Percentiles rank a stretch among this genome's conserved stretches.
These are phyloP conservation scores for Fusarium brachygibbosum DNA, from an alignment of 2,329 filamentous ascomycete species.

Conservation along the genomic window DNA sequence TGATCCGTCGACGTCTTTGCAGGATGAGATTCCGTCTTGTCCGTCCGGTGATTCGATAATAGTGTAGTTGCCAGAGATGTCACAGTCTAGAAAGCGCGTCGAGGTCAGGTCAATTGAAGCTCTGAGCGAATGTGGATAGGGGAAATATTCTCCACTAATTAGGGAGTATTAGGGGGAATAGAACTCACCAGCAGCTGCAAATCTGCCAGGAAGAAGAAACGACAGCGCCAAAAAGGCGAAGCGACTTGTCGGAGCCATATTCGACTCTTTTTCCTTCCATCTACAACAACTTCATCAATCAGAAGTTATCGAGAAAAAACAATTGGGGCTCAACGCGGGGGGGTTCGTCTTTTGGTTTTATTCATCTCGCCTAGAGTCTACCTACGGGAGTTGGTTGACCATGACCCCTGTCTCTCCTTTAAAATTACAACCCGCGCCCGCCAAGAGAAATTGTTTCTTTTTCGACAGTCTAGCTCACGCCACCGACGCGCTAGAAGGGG, in stretches of 20 bases:
- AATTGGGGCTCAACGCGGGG: constrained; percentile 1
- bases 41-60: constrained; percentile 45
- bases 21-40: constrained; percentile 41
- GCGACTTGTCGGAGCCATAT: constrained; percentile 45
- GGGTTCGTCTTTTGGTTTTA: constrained; percentile 37
- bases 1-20: constrained; percentile 47
- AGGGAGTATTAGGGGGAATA: background rate
- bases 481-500: constrained; percentile 42
- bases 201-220: constrained; percentile 40
- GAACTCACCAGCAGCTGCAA: constrained; percentile 45
- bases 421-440: constrained; percentile 33
- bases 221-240: constrained; percentile 46
- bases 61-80: constrained; percentile 48
- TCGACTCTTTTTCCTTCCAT: constrained; percentile 41
- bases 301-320: constrained; percentile 19
- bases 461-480: constrained; percentile 41
- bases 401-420: constrained; percentile 27
- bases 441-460: constrained; percentile 34
- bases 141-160: background rate
- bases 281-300: constrained; percentile 28
- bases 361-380: constrained; percentile 42
- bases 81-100: constrained; percentile 39
- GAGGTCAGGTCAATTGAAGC: constrained; percentile 14
- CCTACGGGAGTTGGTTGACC: background rate
- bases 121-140: background rate